Percentiles rank a stretch among this genome's conserved stretches.
Conservation (phyloP, 2,329 filamentous ascomycete species). For the Keithomyces neogunnii region DNA sequence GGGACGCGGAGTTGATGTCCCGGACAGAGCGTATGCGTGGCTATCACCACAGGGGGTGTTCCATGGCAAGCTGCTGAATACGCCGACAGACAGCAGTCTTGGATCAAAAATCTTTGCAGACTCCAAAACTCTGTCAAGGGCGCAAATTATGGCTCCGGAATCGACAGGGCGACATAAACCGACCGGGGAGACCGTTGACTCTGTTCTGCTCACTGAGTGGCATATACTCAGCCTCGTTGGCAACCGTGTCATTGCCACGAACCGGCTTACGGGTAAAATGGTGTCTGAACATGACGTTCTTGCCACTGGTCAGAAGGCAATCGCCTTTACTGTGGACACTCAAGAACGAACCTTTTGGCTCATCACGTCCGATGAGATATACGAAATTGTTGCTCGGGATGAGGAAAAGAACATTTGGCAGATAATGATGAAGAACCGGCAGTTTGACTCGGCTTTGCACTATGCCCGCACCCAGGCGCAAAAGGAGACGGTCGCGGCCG, state of each 20-base stretch:
- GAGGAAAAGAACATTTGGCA: conserved; percentile 93
- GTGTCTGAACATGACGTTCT: conserved; percentile 86
- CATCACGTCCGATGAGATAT: conserved; percentile 84
- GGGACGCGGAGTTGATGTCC: conserved; percentile 48
- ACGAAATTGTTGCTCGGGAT: conserved; percentile 83
- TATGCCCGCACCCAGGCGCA: conserved; percentile 75
- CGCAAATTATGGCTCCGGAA: conserved; percentile 63
- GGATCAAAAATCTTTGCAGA: conserved; percentile 70
- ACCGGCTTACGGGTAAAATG: conserved; percentile 75
- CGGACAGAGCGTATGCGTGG: conserved; percentile 81
- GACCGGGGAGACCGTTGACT: conserved; percentile 64
- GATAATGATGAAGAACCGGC: conserved; percentile 77
- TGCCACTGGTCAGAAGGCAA: conserved; percentile 64
- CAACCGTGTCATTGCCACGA: conserved; percentile 73
- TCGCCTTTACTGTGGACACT: conserved; percentile 82
- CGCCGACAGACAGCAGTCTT: conserved; percentile 51
- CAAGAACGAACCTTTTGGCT: conserved; percentile 98
- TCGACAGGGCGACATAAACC: conserved; percentile 55
- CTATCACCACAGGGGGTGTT: conserved; percentile 79
- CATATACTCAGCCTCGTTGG: conserved; percentile 81
- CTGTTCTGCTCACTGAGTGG: conserved; percentile 85
- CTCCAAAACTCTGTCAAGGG: conserved; percentile 66
- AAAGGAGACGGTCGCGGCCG: conserved; percentile 84
- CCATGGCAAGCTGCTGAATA: conserved; percentile 68
- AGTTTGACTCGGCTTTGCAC: conserved; percentile 80